A percentile compares a stretch with the other conserved stretches of the same genome.
Evolutionary conservation across 108 stramenopile species (phyloP).

Genomic region (Nitzschia palea): DNA sequence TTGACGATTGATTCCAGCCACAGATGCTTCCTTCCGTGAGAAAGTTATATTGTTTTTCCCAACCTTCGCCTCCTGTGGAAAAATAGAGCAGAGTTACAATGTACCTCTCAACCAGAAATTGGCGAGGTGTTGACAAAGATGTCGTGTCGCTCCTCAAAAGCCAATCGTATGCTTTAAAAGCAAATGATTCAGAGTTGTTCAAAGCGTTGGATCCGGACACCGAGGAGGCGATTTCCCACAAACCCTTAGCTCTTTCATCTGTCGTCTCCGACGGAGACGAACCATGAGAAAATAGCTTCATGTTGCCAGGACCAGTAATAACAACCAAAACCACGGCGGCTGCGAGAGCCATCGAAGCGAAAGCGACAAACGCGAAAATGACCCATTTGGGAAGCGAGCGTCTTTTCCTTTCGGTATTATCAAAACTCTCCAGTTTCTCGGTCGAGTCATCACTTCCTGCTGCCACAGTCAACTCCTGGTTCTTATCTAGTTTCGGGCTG

Average conservation of each 20-base stretch:
- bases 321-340: neutral
- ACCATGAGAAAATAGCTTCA: neutral
- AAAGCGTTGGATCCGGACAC: constrained; percentile 9
- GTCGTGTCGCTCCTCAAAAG: constrained; percentile 3
- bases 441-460: neutral
- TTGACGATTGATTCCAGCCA: constrained; percentile 2
- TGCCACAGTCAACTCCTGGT: neutral
- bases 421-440: neutral
- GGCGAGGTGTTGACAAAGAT: neutral
- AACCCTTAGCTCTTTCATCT: neutral
- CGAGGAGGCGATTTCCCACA: neutral
- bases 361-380: neutral
- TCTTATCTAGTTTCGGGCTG: too few species aligned
- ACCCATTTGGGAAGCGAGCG: neutral
- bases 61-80: constrained; percentile 33
- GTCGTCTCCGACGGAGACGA: neutral
- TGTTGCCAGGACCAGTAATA: neutral
- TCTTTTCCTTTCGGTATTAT: neutral
- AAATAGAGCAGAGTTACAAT: constrained; percentile 40
- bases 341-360: neutral
- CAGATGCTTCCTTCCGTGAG: neutral
- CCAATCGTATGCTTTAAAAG: constrained; percentile 27
- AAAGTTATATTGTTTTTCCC: constrained; percentile 12
- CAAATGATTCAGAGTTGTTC: constrained; percentile 1
- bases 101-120: constrained; percentile 23